A percentile compares a stretch with the other conserved stretches of the same genome.
Conservation (phyloP, 176 grass and related monocot species). For the Saccharum officinarum region DNA sequence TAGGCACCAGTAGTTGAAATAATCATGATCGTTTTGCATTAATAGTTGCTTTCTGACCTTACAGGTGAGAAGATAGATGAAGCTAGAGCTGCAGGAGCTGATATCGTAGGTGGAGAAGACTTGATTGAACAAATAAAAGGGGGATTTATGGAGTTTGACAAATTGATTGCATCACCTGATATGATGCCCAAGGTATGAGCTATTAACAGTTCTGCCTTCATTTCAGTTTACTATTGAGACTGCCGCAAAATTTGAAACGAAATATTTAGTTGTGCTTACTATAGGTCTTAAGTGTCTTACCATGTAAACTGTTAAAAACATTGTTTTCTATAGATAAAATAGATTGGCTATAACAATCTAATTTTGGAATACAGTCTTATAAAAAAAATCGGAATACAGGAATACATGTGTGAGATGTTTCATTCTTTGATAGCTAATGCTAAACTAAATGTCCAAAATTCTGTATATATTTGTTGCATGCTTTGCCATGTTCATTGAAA, state of each 20-base stretch:
- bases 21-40: slow-evolving; percentile 5
- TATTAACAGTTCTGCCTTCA: background rate
- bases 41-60: slow-evolving; percentile 20
- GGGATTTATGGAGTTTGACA: slow-evolving; percentile 98
- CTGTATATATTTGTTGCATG: background rate
- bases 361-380: background rate
- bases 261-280: background rate
- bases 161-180: slow-evolving; percentile 98
- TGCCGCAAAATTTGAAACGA: background rate
- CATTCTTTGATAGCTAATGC: too few relatives aligned
- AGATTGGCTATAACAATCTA: background rate
- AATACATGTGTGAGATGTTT: background rate
- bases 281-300: background rate
- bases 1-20: background rate
- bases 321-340: slow-evolving; percentile 9
- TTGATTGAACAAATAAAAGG: slow-evolving; percentile 95
- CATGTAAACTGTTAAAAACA: background rate
- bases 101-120: slow-evolving; percentile 90
- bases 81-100: slow-evolving; percentile 87
- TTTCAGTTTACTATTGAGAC: background rate
- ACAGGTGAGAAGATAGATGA: slow-evolving; percentile 96
- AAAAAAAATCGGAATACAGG: background rate
- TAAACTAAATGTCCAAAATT: background rate
- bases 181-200: slow-evolving; percentile 96
- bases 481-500: background rate